A percentile compares a stretch with the other conserved stretches of the same genome.
phyloP scores from a whole-genome alignment of 495 filamentous ascomycete genomes.

The Rostrohypoxylon terebratum region DNA sequence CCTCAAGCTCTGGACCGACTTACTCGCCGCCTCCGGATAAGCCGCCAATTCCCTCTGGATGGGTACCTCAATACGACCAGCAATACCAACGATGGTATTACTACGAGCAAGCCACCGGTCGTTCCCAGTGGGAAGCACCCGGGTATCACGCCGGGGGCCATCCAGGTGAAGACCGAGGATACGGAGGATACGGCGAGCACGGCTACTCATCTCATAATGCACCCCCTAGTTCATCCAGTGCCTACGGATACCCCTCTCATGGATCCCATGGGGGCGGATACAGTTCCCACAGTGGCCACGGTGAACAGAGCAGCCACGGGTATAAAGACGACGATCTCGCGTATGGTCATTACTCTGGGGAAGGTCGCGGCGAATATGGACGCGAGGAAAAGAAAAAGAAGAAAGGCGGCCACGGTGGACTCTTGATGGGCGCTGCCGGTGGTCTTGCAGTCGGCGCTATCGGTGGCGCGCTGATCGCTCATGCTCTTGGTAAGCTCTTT shows the following conservation, averaged over 20 bases:
- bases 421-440: slow-evolving; percentile 63
- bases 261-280: slow-evolving; percentile 26
- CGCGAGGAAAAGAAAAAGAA: slow-evolving; percentile 58
- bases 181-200: slow-evolving; percentile 41
- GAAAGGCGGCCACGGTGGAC: slow-evolving; percentile 51
- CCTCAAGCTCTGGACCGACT: slow-evolving; percentile 48
- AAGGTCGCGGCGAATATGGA: slow-evolving; percentile 48
- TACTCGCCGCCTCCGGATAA: slow-evolving; percentile 59
- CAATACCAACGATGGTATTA: slow-evolving; percentile 69
- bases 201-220: slow-evolving; percentile 28
- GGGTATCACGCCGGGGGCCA: slow-evolving; percentile 40
- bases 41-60: slow-evolving; percentile 68
- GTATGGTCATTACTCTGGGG: slow-evolving; percentile 19
- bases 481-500: slow-evolving; percentile 63
- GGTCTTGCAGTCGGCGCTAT: slow-evolving; percentile 68
- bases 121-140: slow-evolving; percentile 70
- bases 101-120: slow-evolving; percentile 68
- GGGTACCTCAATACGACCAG: slow-evolving; percentile 70
- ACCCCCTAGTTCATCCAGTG: no score
- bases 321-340: slow-evolving; percentile 38
- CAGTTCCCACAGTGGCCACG: slow-evolving; percentile 21
- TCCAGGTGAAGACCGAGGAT: slow-evolving; percentile 33
- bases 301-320: slow-evolving; percentile 16
- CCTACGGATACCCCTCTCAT: slow-evolving; percentile 35
- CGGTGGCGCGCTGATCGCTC: slow-evolving; percentile 66